Evolutionary conservation across 768 basidiomycete species (phyloP), one percentile per base, ranked within the genome.

Genomic region (Glaciozyma antarctica): DNA sequence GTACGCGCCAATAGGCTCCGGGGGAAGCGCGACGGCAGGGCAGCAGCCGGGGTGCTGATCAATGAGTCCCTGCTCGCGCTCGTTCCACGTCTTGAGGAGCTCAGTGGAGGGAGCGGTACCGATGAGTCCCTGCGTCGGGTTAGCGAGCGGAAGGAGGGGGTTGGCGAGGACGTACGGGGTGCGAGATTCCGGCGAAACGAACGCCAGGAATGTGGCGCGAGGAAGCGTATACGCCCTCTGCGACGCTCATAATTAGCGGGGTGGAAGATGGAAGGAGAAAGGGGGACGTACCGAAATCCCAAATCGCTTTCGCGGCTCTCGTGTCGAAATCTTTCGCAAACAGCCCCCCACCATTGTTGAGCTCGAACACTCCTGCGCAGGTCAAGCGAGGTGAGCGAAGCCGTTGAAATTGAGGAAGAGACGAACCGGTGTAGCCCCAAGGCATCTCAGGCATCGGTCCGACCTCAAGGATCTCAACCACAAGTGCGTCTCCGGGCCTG

Each of bases 131-230:
- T 53, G 61, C 19, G 28, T 8, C 19, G 47, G 34, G n/a, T n/a
- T 17, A 41, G 32, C 44, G 44, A 52, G n/a, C 26, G 43, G 21
- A 17, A 43, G 15, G 19, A 51, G 48, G 3, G 43, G 52, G 61
- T 3, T 30, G 63, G 64, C 86, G 85, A 41, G 88, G 78, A 48
- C 87, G 86, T 15, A 62, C 61, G 5, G 87, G 86, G 73, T 88
- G 87, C 1, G 85, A 84, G 51, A 88, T 82, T 0, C 87, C 88
- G 0, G 86, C 85, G 72, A 89, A 89, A 54, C 84, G 83, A 10
- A 89, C 86, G 32, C 86, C 86, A 0, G 87, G 87, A 65, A 89
- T 84, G 74, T 88, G 87, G 30, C 87, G 81, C 21, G 86, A 87
- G 15, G 84, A 81, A 0, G 86, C 86, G 74, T 85, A 86, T 61